phyloP scores from a whole-genome alignment of 2,329 filamentous ascomycete species.

The Nemania abortiva region DNA sequence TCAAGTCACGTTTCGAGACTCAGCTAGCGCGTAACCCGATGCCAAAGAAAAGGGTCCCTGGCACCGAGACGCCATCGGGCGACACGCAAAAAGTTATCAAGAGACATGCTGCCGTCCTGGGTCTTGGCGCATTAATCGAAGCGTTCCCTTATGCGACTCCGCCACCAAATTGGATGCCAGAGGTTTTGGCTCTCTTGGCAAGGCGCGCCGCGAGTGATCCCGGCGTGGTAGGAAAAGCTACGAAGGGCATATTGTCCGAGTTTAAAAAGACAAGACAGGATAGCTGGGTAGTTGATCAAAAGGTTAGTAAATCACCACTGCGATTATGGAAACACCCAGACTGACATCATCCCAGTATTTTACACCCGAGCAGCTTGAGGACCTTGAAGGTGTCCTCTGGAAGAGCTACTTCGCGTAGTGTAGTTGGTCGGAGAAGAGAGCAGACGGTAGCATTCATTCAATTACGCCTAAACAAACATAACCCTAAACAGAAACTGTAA shows the following conservation, averaged over 20 bases:
- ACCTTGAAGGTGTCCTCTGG: conserved; percentile 96
- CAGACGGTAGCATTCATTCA: not conserved
- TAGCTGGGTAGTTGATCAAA: conserved; percentile 97
- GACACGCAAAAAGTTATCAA: conserved; percentile 82
- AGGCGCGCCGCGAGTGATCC: conserved; percentile 87
- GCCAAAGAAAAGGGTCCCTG: conserved; percentile 75
- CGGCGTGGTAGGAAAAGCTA: conserved; percentile 93
- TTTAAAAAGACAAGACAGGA: conserved; percentile 99
- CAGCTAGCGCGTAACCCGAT: conserved; percentile 87
- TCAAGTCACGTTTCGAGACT: conserved; percentile 83
- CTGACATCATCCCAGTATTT: conserved; percentile 73
- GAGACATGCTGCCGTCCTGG: conserved; percentile 90
- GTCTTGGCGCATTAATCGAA: conserved; percentile 89
- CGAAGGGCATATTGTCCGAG: conserved; percentile 92
- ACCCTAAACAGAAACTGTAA: not conserved
- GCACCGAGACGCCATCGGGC: conserved; percentile 77
- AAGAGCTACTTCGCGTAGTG: conserved; percentile 96
- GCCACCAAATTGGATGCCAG: conserved; percentile 93
- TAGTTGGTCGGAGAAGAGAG: conserved; percentile 2
- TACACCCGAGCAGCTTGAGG: conserved; percentile 90
- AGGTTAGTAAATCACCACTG: conserved; percentile 68
- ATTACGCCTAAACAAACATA: not conserved
- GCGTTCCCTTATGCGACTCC: conserved; percentile 97
- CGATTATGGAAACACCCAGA: not conserved
- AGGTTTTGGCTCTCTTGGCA: conserved; percentile 87